Base-by-base conservation (phyloP, 495 filamentous ascomycete genomes). In the Aspergillus bertholletiae region DNA sequence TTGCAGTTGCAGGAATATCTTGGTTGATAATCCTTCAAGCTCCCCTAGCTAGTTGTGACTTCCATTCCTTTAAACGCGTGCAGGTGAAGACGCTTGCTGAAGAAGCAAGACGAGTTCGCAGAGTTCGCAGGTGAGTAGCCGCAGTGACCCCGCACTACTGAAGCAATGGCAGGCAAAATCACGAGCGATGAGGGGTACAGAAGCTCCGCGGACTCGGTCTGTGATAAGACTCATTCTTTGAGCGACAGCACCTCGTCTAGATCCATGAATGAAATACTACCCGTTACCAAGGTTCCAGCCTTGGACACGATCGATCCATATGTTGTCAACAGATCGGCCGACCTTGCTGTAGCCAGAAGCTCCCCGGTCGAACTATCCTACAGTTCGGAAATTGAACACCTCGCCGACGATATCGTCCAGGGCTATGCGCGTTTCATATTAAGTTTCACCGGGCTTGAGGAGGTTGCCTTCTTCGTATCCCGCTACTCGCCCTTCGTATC, bases 231-330 rank as follows among this genome's bases (percentile, higher is more conserved):
- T 6, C 20, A 32, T 11, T 30, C 7, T 30, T 18, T 41, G 20
- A 26, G 18, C 40, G 21, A 52, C 39, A 34, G 18, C 44, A 24
- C 21, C 17, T 30, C 4, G 32, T 43, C 35, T 13, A 22, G 24
- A 20, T 27, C 44, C 8, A 7, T 20, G 18, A 3, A 21, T 20
- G 53, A 58, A 18, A 40, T 46, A 15, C 24, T 66, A 3, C 60
- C 60, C 0, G 49, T 59, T 8, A 66, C 63, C 26, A 66, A 61
- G 30, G 46, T 66, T 32, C 63, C 63, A 37, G 60, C 63, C 4
- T 50, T 66, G 37, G 63, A 66, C 41, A 66, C 60, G 0, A 32
- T 61, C 46, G 63, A 66, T 47, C 56, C 39, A 27, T 61, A 66
- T 57, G 60, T 46, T 15, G 51, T 61, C 5, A 56, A 57, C 5